Evolutionary conservation across 768 basidiomycete species (phyloP), one percentile per base, ranked within the genome.

Genomic region (Sistotremastrum niveocremeum): DNA sequence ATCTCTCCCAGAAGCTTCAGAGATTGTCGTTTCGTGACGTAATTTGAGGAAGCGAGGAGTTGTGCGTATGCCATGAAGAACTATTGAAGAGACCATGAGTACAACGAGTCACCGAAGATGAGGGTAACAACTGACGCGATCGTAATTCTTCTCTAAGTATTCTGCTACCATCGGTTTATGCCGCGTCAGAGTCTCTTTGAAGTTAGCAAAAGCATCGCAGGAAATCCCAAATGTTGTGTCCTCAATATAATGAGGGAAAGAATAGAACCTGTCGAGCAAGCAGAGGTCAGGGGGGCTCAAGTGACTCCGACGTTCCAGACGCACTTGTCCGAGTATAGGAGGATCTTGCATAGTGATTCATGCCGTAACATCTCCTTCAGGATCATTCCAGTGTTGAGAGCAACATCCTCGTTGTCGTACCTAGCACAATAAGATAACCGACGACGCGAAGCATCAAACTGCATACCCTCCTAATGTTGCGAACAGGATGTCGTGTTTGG

Each of bases 21-120:
- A 1, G 93, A 97, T 63, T 99, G 95, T 10, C 95, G 86, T 63
- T 98, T 98, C n/a, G 95, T 99, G 47, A 99, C 95, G 60, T 98
- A 98, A 71, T 98, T 98, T 57, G 71, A 74, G 12, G 94, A 98
- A 36, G 89, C 72, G 52, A 98, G 84, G 51, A 99, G 81, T 11
- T 83, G 83, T 10, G 87, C 87, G 68, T 91, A 98, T 45, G 90
- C 89, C 32, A 78, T 75, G 72, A 99, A 99, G 73, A 98, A 99
- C 90, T 95, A 56, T 11, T 34, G 37, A 41, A 43, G 35, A n/a
- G n/a, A n/a, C n/a, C n/a, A n/a, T n/a, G n/a, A n/a, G n/a, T n/a
- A n/a, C n/a, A n/a, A n/a, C n/a, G n/a, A n/a, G n/a, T n/a, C n/a
- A n/a, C n/a, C n/a, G n/a, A n/a, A n/a, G n/a, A n/a, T n/a, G n/a